phyloP scores from a whole-genome alignment of 352 stramenopile species.

The Elongisporangium prolatum region DNA sequence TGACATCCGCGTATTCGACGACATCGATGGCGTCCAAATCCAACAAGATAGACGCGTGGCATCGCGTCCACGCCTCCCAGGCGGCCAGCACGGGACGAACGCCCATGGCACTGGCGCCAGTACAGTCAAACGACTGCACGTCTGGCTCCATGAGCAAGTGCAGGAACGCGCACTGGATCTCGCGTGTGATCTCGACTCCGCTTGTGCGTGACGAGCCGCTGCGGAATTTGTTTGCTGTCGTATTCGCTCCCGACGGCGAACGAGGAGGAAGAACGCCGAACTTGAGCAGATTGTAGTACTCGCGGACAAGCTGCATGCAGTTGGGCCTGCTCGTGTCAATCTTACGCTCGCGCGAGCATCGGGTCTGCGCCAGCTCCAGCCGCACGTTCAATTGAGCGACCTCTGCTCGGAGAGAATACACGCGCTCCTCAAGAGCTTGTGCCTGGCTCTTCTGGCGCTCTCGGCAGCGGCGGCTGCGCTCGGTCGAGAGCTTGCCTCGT shows the following conservation, averaged over 20 bases:
- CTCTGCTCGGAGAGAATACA: neutral
- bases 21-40: slow-evolving; percentile 30
- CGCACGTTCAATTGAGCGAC: neutral
- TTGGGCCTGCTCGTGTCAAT: neutral
- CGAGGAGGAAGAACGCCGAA: neutral
- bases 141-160: slow-evolving; percentile 34
- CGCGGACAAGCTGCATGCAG: neutral
- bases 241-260: neutral
- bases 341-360: neutral
- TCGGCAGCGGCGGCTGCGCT: neutral
- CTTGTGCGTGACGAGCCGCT: neutral
- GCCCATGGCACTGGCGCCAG: slow-evolving; percentile 25
- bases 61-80: slow-evolving; percentile 31
- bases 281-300: neutral
- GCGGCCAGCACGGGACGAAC: slow-evolving; percentile 27
- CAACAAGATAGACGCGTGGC: slow-evolving; percentile 32
- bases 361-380: neutral
- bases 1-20: slow-evolving; percentile 22
- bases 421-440: neutral
- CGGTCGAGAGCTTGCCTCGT: neutral
- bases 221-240: neutral
- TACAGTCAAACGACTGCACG: slow-evolving; percentile 38
- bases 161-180: slow-evolving; percentile 38
- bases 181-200: slow-evolving; percentile 8
- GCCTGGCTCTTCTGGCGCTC: neutral